Percentiles rank a stretch among this genome's conserved stretches.
These are phyloP conservation scores for Myxozyma udenii DNA, from an alignment of 805 yeast species.

Conservation along the genomic window DNA sequence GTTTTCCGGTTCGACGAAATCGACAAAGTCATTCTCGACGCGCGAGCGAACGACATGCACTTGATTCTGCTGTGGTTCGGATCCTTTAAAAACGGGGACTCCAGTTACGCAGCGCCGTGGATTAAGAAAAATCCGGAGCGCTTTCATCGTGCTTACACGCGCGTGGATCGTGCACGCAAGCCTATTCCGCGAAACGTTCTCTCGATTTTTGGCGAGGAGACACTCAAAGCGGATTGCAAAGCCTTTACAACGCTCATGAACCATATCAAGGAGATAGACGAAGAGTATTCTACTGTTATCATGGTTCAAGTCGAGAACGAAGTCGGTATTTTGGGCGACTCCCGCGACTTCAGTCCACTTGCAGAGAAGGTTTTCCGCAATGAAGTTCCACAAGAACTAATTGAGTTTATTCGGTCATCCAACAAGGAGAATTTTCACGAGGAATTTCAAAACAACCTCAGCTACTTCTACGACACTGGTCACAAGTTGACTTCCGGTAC, in stretches of 20 bases:
- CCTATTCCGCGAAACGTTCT: slow-evolving; percentile 1
- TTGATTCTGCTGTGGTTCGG: slow-evolving; percentile 28
- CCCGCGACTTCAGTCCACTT: slow-evolving; percentile 7
- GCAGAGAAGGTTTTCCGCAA: slow-evolving; percentile 9
- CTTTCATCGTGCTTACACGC: slow-evolving; percentile 16
- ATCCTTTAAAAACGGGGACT: slow-evolving; percentile 24
- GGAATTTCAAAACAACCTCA: neutral
- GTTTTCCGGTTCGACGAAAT: slow-evolving; percentile 21
- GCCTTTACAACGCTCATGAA: slow-evolving; percentile 21
- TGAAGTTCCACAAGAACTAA: slow-evolving; percentile 13
- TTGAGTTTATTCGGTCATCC: neutral
- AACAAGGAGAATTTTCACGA: neutral
- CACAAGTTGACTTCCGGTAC: neutral
- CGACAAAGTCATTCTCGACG: slow-evolving; percentile 19
- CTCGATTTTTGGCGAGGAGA: slow-evolving; percentile 14
- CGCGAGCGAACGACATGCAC: slow-evolving; percentile 17
- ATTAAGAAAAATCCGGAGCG: slow-evolving; percentile 16
- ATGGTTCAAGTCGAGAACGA: slow-evolving; percentile 30
- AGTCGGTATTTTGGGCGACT: slow-evolving; percentile 26
- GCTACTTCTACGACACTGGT: neutral
- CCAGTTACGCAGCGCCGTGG: slow-evolving; percentile 8
- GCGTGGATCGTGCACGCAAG: neutral
- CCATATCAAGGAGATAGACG: slow-evolving; percentile 8
- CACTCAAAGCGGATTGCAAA: slow-evolving; percentile 12
- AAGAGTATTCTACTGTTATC: slow-evolving; percentile 14